Evolutionary conservation across 257 asterid species (phyloP).

Genomic region (Solanum tarijense): DNA sequence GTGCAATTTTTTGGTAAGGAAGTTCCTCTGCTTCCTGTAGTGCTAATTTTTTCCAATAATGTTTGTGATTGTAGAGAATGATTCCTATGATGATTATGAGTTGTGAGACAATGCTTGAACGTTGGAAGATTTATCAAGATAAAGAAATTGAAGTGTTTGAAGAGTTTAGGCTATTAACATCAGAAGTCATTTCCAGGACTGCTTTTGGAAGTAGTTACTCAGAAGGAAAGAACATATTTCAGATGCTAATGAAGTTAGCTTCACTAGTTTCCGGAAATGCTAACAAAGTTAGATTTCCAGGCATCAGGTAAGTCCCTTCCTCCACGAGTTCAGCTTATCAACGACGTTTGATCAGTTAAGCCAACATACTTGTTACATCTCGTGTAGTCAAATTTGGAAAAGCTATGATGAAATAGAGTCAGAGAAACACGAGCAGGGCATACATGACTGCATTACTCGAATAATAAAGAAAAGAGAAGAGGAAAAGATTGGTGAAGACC

Average conservation of each 20-base stretch:
- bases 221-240: slow-evolving; percentile 59
- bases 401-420: slow-evolving; percentile 43
- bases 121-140: slow-evolving; percentile 32
- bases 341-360: neutral
- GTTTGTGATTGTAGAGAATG: slow-evolving; percentile 28
- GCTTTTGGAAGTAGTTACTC: slow-evolving; percentile 62
- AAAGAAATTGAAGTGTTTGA: slow-evolving; percentile 48
- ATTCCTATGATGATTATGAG: slow-evolving; percentile 42
- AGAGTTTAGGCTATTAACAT: slow-evolving; percentile 43
- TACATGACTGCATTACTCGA: slow-evolving; percentile 22
- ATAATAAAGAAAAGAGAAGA: slow-evolving; percentile 31
- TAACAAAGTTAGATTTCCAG: slow-evolving; percentile 30
- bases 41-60: neutral
- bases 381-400: slow-evolving; percentile 26
- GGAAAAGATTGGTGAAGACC: neutral
- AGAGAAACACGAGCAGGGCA: slow-evolving; percentile 46
- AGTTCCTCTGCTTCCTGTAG: neutral
- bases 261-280: slow-evolving; percentile 29
- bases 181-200: slow-evolving; percentile 55
- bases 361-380: neutral
- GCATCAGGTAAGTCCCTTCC: slow-evolving; percentile 21
- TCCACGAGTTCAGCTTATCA: neutral
- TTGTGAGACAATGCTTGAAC: slow-evolving; percentile 39
- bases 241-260: slow-evolving; percentile 40
- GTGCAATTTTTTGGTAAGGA: no score